Base-by-base conservation (phyloP, 2,329 filamentous ascomycete genomes). In the Verticillium isaacii region DNA sequence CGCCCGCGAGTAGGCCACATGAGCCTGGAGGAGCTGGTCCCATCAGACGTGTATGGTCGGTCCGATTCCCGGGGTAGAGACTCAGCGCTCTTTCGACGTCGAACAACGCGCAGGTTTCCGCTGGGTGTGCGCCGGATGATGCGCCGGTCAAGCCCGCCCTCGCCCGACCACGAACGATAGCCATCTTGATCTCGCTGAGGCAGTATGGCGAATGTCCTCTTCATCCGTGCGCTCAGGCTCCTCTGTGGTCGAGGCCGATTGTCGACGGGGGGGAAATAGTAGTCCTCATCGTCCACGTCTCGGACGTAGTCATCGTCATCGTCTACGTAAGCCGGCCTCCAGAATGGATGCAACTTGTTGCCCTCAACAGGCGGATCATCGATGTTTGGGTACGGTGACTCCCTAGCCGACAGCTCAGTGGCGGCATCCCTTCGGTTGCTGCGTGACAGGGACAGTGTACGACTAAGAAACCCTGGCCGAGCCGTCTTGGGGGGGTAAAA, bases 191-290 rank as follows among this genome's bases (percentile, higher is more conserved):
- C 75, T 56, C 79, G 73, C 2, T 77, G 75, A n/a, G 86, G 85
- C 57, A 88, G 68, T 32, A 88, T 86, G 14, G 85, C 80, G 75
- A 89, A 87, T 0, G 85, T 88, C 39, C 79, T 77, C 72, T 83
- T 85, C 74, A 87, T 73, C 36, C 79, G 82, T 37, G 77, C 72
- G 64, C 82, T 85, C 15, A 88, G 70, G 62, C 78, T 84, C 60
- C 80, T 74, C 41, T 79, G 45, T 52, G 45, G 45, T 79, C 2
- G 79, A 79, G 81, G 80, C 37, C 82, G 79, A 62, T 82, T 81
- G 62, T 83, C 80, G 60, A 82, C 73, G 1, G 75, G 73, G 14
- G 83, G 80, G 64, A 85, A 83, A 58, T 75, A 72, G 68, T 80
- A 79, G 12, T 77, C 74, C 34, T 77, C 75, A 54, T 77, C 72